Base-by-base conservation (phyloP, 1,284 basidiomycete species). In the Cryptococcus sp. region DNA sequence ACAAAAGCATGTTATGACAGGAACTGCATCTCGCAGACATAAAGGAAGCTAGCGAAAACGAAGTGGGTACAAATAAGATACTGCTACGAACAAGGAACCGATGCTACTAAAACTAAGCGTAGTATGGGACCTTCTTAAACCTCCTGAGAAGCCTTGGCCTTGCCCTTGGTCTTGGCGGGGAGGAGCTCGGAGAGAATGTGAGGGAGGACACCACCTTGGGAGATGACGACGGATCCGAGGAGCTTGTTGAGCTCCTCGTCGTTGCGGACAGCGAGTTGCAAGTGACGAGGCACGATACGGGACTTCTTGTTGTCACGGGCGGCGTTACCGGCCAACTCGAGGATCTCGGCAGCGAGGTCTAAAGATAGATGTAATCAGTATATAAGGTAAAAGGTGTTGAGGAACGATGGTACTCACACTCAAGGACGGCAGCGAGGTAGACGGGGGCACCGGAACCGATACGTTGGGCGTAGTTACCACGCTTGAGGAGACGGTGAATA, bases 161-260 rank as follows among this genome's bases (percentile, higher is more conserved):
- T 62, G 54, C 68, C 70, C 64, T 67, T 69, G 55, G 55, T 57
- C 67, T 87, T 87, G 77, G 83, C 81, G 57, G 87, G 87, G 56
- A 88, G 82, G 62, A 88, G 84, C 79, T 87, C 84, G 68, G 83
- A 80, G 70, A 83, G 81, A 57, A 87, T 87, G 73, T 80, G 80
- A 52, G 91, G 91, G 45, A 93, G 86, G 57, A 93, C 91, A 86
- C 91, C 91, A 81, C 91, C 91, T 74, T 93, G 90, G 23, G 88
- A 90, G 81, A 93, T 93, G 73, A 90, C 87, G 64, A 93, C 91
- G 67, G 86, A 83, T 50, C 91, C 90, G 48, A 93, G 59, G 60
- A 72, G 65, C 62, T 67, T 70, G 69, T 65, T 74, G 58, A 79
- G 69, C 86, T 91, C 89, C 70, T 91, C 89, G 61, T 91, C 89